phyloP scores from a whole-genome alignment of 108 stramenopile species.

The Cyclotella kingstonii region DNA sequence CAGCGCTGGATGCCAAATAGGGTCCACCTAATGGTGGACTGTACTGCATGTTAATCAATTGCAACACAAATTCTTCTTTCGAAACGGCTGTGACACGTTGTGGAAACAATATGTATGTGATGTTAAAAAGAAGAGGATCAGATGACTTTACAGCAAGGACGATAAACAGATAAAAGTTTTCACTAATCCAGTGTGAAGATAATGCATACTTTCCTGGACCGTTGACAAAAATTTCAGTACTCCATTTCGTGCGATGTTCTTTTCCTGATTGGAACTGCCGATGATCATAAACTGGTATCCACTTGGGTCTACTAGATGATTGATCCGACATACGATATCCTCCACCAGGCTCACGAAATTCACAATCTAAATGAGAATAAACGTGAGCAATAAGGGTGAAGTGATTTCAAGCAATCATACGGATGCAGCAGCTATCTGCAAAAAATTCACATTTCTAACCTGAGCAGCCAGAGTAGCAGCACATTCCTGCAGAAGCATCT shows the following conservation, averaged over 20 bases:
- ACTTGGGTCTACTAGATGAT: slow-evolving; percentile 71
- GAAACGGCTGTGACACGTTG: slow-evolving; percentile 36
- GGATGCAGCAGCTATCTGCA: too few relatives aligned
- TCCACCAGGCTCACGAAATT: slow-evolving; percentile 70
- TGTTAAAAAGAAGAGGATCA: too few relatives aligned
- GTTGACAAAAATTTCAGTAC: slow-evolving; percentile 56
- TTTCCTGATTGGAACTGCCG: slow-evolving; percentile 62
- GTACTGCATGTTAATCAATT: slow-evolving; percentile 53
- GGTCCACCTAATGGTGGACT: slow-evolving; percentile 78
- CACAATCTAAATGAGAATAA: slow-evolving; percentile 24
- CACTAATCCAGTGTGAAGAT: too few relatives aligned
- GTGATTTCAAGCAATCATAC: background rate
- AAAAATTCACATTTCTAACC: slow-evolving; percentile 25
- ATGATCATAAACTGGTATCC: slow-evolving; percentile 77
- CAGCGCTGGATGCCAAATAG: slow-evolving; percentile 55
- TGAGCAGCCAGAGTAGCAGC: slow-evolving; percentile 77
- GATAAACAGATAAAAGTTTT: too few relatives aligned
- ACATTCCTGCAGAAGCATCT: slow-evolving; percentile 76
- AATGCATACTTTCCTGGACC: slow-evolving; percentile 23
- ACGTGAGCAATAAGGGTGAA: too few relatives aligned
- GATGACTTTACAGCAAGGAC: too few relatives aligned
- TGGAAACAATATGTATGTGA: background rate
- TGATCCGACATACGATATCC: slow-evolving; percentile 87
- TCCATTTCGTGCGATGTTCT: slow-evolving; percentile 79
- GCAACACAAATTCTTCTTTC: slow-evolving; percentile 63